phyloP scores from a whole-genome alignment of 1,139 yeast species.

The Magnusiomyces sp. region DNA sequence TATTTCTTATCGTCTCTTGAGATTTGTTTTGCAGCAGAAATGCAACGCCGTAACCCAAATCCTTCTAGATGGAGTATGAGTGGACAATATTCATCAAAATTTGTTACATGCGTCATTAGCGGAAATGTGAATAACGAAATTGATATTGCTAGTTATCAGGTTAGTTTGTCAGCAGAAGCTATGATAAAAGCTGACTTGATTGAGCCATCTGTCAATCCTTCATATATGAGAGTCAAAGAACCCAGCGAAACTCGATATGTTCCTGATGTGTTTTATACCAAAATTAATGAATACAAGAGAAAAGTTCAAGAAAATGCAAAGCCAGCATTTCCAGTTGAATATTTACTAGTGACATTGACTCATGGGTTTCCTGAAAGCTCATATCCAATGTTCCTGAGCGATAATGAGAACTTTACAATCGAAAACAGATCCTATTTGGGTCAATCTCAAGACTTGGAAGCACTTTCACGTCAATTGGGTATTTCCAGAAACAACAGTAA shows the following conservation, averaged over 20 bases:
- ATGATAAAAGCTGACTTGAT: slow-evolving; percentile 79
- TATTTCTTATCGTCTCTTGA: slow-evolving; percentile 84
- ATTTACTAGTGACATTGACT: slow-evolving; percentile 74
- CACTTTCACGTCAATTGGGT: slow-evolving; percentile 42
- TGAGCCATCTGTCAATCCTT: slow-evolving; percentile 84
- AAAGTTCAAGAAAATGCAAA: slow-evolving; percentile 85
- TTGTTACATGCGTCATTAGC: slow-evolving; percentile 84
- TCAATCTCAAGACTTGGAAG: slow-evolving; percentile 56
- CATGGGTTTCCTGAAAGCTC: slow-evolving; percentile 69
- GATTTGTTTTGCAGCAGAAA: slow-evolving; percentile 71
- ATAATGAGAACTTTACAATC: slow-evolving; percentile 51
- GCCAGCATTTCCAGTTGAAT: slow-evolving; percentile 95
- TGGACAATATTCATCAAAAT: slow-evolving; percentile 77
- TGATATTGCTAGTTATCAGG: slow-evolving; percentile 87
- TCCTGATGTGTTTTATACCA: slow-evolving; percentile 85
- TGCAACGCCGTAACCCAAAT: slow-evolving; percentile 65
- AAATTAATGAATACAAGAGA: slow-evolving; percentile 78
- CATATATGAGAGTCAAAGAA: slow-evolving; percentile 72
- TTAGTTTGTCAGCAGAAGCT: slow-evolving; percentile 79
- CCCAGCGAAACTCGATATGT: slow-evolving; percentile 70
- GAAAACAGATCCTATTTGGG: slow-evolving; percentile 76
- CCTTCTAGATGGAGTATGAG: slow-evolving; percentile 53
- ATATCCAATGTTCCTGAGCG: slow-evolving; percentile 35
- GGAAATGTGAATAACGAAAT: slow-evolving; percentile 85
- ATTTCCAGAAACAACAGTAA: slow-evolving; percentile 24